Evolutionary conservation across 1,139 yeast species (phyloP).

Genomic region (Geotrichum reessii): DNA sequence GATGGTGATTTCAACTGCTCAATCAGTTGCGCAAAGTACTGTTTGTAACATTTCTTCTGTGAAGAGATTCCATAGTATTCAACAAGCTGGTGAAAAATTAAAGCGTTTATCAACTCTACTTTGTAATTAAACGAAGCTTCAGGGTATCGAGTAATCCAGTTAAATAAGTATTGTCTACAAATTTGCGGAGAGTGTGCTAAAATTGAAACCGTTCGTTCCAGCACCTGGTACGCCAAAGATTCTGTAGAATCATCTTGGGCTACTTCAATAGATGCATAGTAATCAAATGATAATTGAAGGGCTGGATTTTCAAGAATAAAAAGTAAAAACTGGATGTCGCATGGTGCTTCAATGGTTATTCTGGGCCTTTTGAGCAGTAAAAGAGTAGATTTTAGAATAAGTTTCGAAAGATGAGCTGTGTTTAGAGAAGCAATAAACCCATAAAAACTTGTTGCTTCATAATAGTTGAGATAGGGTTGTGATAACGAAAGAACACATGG

Average conservation of each 20-base stretch:
- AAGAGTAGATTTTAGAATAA: constrained; percentile 24
- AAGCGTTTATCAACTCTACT: constrained; percentile 38
- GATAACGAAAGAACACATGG: constrained; percentile 26
- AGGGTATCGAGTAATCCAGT: constrained; percentile 51
- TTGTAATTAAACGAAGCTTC: constrained; percentile 26
- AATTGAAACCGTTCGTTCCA: constrained; percentile 62
- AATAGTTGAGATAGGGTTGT: constrained; percentile 29
- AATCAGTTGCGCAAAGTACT: background rate
- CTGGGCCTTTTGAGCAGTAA: constrained; percentile 30
- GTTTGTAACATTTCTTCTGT: constrained; percentile 2
- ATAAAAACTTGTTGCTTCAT: constrained; percentile 26
- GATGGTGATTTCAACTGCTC: background rate
- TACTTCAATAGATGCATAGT: constrained; percentile 20
- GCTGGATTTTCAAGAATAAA: constrained; percentile 34
- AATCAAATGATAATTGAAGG: constrained; percentile 21
- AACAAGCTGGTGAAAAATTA: constrained; percentile 36
- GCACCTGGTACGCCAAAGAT: constrained; percentile 52
- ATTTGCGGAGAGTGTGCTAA: constrained; percentile 48
- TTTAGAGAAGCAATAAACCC: constrained; percentile 21
- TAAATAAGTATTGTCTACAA: constrained; percentile 45
- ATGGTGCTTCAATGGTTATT: constrained; percentile 23
- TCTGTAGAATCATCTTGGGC: constrained; percentile 9
- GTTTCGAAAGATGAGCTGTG: constrained; percentile 22
- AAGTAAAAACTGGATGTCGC: constrained; percentile 29
- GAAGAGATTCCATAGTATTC: constrained; percentile 18